Conservation (phyloP, 345 rosid genomes). For the Populus tremula region DNA sequence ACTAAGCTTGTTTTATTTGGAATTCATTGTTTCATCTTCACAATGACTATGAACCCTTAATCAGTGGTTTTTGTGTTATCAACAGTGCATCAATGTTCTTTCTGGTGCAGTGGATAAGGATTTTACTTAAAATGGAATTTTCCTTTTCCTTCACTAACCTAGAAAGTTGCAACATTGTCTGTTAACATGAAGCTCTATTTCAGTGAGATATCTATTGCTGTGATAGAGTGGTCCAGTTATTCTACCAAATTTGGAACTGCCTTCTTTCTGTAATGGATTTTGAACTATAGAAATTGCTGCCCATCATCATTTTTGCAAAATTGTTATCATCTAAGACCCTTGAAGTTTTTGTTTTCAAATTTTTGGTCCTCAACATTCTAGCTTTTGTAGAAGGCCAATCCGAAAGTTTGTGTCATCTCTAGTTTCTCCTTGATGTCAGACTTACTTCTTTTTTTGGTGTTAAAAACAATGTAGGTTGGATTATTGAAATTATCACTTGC, state of each 20-base stretch:
- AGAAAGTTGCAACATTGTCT: background rate
- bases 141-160: background rate
- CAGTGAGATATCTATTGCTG: background rate
- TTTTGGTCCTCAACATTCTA: background rate
- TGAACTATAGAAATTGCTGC: background rate
- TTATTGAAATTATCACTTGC: background rate
- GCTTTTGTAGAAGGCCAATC: background rate
- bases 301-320: background rate
- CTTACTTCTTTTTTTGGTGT: background rate
- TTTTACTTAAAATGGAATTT: background rate
- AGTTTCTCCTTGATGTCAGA: background rate
- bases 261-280: background rate
- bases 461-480: background rate
- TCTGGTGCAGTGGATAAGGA: background rate
- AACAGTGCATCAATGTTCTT: background rate
- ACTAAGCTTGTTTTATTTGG: background rate
- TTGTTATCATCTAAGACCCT: no score
- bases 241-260: background rate
- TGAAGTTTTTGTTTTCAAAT: no score
- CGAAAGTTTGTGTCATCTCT: background rate
- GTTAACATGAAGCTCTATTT: background rate
- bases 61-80: background rate
- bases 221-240: background rate
- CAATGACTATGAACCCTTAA: background rate
- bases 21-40: background rate